Percentiles rank a stretch among this genome's conserved stretches.
Evolutionary conservation across 1,284 basidiomycete species (phyloP).

Genomic region (Cutaneotrichosporon daszewskae): DNA sequence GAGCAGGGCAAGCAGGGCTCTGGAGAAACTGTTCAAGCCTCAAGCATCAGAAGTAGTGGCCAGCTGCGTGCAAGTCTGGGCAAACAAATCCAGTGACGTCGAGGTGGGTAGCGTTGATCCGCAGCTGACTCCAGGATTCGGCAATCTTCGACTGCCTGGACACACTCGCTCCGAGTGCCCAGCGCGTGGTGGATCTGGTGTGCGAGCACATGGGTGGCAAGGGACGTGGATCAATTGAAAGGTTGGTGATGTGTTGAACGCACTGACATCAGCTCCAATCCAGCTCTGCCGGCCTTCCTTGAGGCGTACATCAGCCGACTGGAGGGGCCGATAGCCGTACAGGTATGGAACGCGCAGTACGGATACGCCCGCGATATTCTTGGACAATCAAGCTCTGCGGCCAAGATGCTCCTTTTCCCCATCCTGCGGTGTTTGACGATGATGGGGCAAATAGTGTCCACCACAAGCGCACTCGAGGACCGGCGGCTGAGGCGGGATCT

Average conservation of each 20-base stretch:
- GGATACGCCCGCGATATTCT: slow-evolving; percentile 74
- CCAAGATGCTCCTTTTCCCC: slow-evolving; percentile 63
- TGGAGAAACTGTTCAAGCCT: slow-evolving; percentile 80
- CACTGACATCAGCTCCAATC: slow-evolving; percentile 52
- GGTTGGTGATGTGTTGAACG: slow-evolving; percentile 57
- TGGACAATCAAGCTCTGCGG: slow-evolving; percentile 54
- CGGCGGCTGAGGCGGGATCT: slow-evolving; percentile 80
- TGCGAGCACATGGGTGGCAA: slow-evolving; percentile 58
- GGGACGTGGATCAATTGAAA: slow-evolving; percentile 56
- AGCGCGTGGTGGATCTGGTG: slow-evolving; percentile 81
- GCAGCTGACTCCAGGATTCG: slow-evolving; percentile 32
- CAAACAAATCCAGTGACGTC: slow-evolving; percentile 23
- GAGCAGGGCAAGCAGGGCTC: slow-evolving; percentile 63
- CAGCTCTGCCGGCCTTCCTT: slow-evolving; percentile 57
- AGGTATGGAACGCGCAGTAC: slow-evolving; percentile 80
- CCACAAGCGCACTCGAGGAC: slow-evolving; percentile 86
- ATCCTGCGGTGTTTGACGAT: slow-evolving; percentile 70
- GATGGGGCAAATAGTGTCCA: slow-evolving; percentile 71
- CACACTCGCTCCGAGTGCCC: slow-evolving; percentile 73
- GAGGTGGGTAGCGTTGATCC: slow-evolving; percentile 15
- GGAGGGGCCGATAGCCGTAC: slow-evolving; percentile 81
- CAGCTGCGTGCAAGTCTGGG: slow-evolving; percentile 37
- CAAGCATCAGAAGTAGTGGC: slow-evolving; percentile 77
- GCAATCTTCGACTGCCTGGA: slow-evolving; percentile 77
- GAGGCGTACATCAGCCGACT: slow-evolving; percentile 79